Percentiles rank a stretch among this genome's conserved stretches.
Evolutionary conservation across 306 rosid genomes (phyloP).

Genomic region (Begonia loranthoides): DNA sequence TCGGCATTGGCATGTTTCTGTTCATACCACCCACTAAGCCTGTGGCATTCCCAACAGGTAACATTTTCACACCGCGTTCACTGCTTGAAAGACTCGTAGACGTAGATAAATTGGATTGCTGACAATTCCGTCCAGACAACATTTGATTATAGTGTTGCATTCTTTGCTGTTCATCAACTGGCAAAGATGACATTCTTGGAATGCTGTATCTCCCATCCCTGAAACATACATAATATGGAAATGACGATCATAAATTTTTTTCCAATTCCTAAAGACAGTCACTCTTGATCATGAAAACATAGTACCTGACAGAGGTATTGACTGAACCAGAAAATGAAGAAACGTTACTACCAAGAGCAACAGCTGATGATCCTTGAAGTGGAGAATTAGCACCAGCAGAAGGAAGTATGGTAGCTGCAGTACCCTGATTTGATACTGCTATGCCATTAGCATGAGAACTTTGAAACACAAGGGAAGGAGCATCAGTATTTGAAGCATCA

Average conservation of each 20-base stretch:
- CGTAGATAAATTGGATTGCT: conserved; percentile 52
- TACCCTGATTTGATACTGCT: no score
- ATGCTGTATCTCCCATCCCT: conserved; percentile 74
- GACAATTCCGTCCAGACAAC: conserved; percentile 56
- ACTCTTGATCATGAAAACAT: conserved; percentile 4
- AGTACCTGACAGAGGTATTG: conserved; percentile 45
- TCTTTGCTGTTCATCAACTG: conserved; percentile 90
- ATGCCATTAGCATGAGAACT: conserved; percentile 4
- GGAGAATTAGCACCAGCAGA: conserved; percentile 51
- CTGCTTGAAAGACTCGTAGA: conserved; percentile 61
- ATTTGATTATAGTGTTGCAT: conserved; percentile 72
- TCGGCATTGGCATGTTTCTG: conserved; percentile 54
- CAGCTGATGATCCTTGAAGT: conserved; percentile 37
- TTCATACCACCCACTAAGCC: conserved; percentile 77
- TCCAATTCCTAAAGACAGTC: no score
- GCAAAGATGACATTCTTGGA: conserved; percentile 54
- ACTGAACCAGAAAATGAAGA: conserved; percentile 49
- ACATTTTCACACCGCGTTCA: conserved; percentile 79
- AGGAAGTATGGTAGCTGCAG: conserved; percentile 11
- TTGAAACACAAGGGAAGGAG: conserved; percentile 57
- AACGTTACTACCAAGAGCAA: conserved; percentile 49
- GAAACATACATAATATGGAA: conserved; percentile 6
- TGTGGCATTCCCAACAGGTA: conserved; percentile 46
- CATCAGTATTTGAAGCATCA: conserved; percentile 53
- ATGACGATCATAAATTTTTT: no score